Evolutionary conservation across 768 basidiomycete species (phyloP).

Genomic region (Mycena indigotica): DNA sequence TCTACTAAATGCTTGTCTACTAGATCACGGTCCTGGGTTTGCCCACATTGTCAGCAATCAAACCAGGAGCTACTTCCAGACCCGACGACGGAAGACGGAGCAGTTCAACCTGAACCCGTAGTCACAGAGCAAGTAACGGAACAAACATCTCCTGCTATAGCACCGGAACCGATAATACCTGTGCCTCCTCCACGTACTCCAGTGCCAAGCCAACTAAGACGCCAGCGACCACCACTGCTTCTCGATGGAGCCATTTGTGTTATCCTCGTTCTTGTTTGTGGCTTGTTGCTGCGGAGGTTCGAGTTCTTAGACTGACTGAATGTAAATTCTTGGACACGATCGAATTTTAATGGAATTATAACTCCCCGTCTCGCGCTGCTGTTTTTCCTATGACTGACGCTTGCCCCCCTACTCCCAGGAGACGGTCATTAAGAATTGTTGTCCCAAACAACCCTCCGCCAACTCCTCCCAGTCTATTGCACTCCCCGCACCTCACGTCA

Average conservation of each 20-base stretch:
- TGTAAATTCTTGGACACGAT: neutral
- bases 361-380: neutral
- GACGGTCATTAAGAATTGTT: conserved; percentile 36
- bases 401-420: conserved; percentile 9
- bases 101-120: neutral
- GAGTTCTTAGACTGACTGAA: conserved; percentile 29
- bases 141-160: conserved; percentile 1
- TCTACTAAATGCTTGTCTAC: conserved; percentile 17
- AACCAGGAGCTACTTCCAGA: conserved; percentile 77
- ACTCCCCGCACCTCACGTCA: conserved; percentile 57
- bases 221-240: conserved; percentile 55
- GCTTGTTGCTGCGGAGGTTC: conserved; percentile 65
- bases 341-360: neutral
- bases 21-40: conserved; percentile 82
- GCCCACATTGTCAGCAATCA: conserved; percentile 67
- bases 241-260: conserved; percentile 77
- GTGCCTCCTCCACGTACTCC: no score
- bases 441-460: conserved; percentile 37
- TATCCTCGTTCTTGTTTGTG: conserved; percentile 66
- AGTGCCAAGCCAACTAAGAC: no score
- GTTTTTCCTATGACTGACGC: no score
- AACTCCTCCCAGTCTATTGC: conserved; percentile 59
- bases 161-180: neutral
- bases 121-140: conserved; percentile 2
- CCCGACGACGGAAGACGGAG: conserved; percentile 33